Base-by-base conservation (phyloP, 495 filamentous ascomycete species). In the Trichoderma erinaceum region DNA sequence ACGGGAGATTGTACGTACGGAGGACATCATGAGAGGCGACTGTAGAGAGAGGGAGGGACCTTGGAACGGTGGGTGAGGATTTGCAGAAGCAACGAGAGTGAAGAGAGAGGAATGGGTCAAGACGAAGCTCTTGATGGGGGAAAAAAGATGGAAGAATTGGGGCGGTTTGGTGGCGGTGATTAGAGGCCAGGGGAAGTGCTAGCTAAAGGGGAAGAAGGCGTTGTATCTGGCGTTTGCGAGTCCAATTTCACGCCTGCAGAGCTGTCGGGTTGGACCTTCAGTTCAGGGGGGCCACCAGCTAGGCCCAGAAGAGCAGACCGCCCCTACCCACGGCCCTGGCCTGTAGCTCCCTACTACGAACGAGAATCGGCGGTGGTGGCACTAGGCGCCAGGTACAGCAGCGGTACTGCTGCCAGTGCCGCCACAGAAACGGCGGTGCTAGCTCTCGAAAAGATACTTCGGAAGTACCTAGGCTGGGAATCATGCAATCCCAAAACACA, bases 201-300 rank as follows among this genome's bases (percentile, higher is more conserved):
- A n/a, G 41, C 46, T 66, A 66, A 66, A 66, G 65, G 65, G 27
- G 65, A 48, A 66, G 65, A 48, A 46, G 41, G 65, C 41, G 65
- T 66, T 50, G 65, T 48, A n/a, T 38, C 41, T 66, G 65, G 65
- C 41, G 41, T 11, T 50, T 23, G 41, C 29, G 41, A 41, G 27
- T 66, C 35, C 64, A 66, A 66, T 66, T 66, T 66, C 64, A 66
- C 64, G n/a, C 11, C 44, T 48, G 44, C 44, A 16, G 44, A n/a
- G 50, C n/a, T 27, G 16, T 58, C 21, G 50, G n/a, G 50, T 16
- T n/a, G 50, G 16, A 21, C 56, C 16, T 32, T 61, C 56, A 61
- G 35, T 38, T 38, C 35, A 38, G 35, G 35, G 35, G 56, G 56
- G 56, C 56, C 25, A 15, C 25, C 56, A 61, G 12, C 56, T 61